Base-by-base conservation (phyloP, 2,329 filamentous ascomycete genomes). In the Balansia obtecta region DNA sequence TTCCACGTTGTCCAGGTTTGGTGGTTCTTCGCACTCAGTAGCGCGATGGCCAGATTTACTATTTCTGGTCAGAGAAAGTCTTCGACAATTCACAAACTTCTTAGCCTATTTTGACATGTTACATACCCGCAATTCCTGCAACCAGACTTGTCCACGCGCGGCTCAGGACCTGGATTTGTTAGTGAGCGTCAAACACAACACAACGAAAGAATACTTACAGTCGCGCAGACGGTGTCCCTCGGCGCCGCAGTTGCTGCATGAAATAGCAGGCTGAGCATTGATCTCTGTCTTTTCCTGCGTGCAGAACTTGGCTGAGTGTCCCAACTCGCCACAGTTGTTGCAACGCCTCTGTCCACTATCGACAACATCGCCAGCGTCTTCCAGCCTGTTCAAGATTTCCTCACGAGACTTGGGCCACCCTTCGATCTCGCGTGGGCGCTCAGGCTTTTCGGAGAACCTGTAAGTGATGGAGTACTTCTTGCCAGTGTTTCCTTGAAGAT, bases 171-270 rank as follows among this genome's bases (percentile, higher is more conserved):
- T 80, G 42, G 13, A 43, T 12, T 38, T 55, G 51, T 58, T 11
- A 54, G 51, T 30, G 13, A 10, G 6, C 7, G 30, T 11, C 15
- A 33, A n/a, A 50, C 27, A 53, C 30, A 13, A 30, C 37, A 20
- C 20, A 27, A n/a, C 18, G 15, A 5, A 4, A 39, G 18, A 8
- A 15, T 49, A 67, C 76, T 65, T 59, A 80, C 85, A 88, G 56
- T 88, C 83, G 48, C 84, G 80, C 48, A 82, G 67, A 52, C 83
- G 82, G 58, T 88, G 84, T 10, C 83, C 83, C 27, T 71, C 66
- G 39, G 74, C 71, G 4, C 74, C 68, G 56, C 85, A 88, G 67
- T 87, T 83, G 67, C 71, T 76, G 62, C 85, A 88, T 45, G 70
- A 71, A 46, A 85, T 74, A 18, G 68, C 66, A 38, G 71, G 58